Evolutionary conservation across 2,329 filamentous ascomycete genomes (phyloP).

Genomic region (Aciculosporium take): DNA sequence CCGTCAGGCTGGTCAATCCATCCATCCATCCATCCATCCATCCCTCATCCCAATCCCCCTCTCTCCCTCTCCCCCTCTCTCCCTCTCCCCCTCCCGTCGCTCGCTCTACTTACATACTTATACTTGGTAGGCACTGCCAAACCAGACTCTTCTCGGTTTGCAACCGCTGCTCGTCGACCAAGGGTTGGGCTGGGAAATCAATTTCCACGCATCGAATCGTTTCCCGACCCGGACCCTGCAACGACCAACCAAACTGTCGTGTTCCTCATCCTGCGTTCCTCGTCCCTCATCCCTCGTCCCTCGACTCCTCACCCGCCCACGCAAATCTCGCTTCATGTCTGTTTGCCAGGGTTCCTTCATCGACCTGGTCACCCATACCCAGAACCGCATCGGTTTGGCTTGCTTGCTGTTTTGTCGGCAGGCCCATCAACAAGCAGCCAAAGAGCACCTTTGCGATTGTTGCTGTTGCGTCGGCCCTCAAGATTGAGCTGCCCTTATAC

Average conservation of each 20-base stretch:
- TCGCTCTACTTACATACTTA: too few species aligned
- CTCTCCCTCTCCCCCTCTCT: not conserved
- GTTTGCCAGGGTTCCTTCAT: not conserved
- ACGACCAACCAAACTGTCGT: not conserved
- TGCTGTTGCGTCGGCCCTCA: not conserved
- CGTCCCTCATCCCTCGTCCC: not conserved
- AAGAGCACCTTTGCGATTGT: not conserved
- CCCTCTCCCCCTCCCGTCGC: not conserved
- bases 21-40: too few species aligned
- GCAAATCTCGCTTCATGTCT: conserved; percentile 4
- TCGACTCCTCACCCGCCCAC: not conserved
- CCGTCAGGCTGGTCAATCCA: too few species aligned
- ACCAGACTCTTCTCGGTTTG: too few species aligned
- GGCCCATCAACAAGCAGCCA: not conserved
- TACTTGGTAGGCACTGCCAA: too few species aligned
- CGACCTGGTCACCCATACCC: not conserved
- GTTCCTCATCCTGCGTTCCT: not conserved
- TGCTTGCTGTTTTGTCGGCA: not conserved
- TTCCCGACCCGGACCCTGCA: not conserved
- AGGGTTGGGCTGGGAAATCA: too few species aligned
- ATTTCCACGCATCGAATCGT: not conserved
- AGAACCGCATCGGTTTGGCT: not conserved
- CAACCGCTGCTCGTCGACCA: too few species aligned
- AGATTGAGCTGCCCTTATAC: not conserved
- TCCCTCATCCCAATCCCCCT: too few species aligned